Evolutionary conservation across 345 rosid species (phyloP).

Genomic region (Eutrema yunnanense): DNA sequence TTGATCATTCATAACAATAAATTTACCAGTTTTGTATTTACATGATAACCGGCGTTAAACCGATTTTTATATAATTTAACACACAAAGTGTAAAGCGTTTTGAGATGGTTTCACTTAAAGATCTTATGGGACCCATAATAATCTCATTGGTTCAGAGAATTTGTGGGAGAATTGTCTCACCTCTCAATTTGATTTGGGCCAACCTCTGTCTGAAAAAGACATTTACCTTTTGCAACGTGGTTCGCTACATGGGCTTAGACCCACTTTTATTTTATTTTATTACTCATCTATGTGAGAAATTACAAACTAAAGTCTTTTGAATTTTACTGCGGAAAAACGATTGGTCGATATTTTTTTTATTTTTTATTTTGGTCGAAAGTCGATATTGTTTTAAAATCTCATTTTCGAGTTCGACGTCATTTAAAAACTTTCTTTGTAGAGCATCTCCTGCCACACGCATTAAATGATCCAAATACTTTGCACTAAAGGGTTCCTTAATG

Average conservation of each 20-base stretch:
- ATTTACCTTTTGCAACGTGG: conserved; percentile 29
- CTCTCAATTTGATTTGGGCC: conserved; percentile 34
- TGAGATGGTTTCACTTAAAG: conserved; percentile 1
- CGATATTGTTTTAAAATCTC: not conserved
- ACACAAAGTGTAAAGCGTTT: conserved; percentile 12
- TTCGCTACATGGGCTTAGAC: conserved; percentile 27
- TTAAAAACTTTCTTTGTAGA: not conserved
- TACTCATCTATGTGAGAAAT: not conserved
- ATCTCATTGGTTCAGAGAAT: conserved; percentile 31
- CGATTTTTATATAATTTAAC: not conserved
- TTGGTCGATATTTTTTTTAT: not conserved
- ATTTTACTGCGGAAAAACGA: not conserved
- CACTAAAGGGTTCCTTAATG: not conserved
- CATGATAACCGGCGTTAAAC: not conserved
- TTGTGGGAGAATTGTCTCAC: conserved; percentile 27
- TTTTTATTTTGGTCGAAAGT: too few relatives aligned
- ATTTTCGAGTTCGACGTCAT: not conserved
- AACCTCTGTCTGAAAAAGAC: conserved; percentile 35
- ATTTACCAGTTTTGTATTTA: not conserved
- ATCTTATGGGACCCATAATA: conserved; percentile 26
- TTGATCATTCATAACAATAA: not conserved
- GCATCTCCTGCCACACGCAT: conserved; percentile 5
- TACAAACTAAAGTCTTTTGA: not conserved
- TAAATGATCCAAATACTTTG: not conserved
- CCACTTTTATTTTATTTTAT: conserved; percentile 1